phyloP scores from a whole-genome alignment of 805 yeast species.

The Lipomyces orientalis region DNA sequence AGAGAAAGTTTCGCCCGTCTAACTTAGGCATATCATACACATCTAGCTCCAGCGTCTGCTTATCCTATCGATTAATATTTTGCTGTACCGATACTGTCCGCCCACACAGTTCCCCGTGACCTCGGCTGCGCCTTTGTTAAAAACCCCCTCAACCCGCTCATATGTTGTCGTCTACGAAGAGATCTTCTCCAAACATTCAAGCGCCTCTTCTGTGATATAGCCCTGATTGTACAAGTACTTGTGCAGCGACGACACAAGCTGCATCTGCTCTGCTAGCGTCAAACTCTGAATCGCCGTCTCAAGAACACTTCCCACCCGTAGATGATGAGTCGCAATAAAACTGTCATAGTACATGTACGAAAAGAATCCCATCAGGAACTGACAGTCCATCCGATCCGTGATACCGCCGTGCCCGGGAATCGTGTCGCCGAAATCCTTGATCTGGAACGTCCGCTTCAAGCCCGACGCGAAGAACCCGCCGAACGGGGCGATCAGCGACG shows the following conservation, averaged over 20 bases:
- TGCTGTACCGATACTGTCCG: too few relatives aligned
- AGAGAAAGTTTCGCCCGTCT: neutral
- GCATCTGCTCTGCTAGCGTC: conserved; percentile 65
- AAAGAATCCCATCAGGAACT: conserved; percentile 96
- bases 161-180: neutral
- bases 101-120: too few relatives aligned
- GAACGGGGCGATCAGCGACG: conserved; percentile 95
- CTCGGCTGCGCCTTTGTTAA: neutral
- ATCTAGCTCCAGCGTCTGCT: neutral
- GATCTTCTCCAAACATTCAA: conserved; percentile 31
- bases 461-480: conserved; percentile 99
- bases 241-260: conserved; percentile 64
- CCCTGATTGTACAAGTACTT: conserved; percentile 54
- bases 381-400: conserved; percentile 97
- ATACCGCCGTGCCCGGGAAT: conserved; percentile 99
- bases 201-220: conserved; percentile 29
- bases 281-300: conserved; percentile 78
- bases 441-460: conserved; percentile 93
- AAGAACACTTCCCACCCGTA: conserved; percentile 71
- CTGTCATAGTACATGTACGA: conserved; percentile 91
- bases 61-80: too few relatives aligned
- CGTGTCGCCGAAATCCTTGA: conserved; percentile 97
- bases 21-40: neutral
- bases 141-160: neutral
- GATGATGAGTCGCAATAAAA: conserved; percentile 65